These are phyloP conservation scores for Spongospora subterranea DNA, from an alignment of 208 protist genomes.

Conservation along the genomic window DNA sequence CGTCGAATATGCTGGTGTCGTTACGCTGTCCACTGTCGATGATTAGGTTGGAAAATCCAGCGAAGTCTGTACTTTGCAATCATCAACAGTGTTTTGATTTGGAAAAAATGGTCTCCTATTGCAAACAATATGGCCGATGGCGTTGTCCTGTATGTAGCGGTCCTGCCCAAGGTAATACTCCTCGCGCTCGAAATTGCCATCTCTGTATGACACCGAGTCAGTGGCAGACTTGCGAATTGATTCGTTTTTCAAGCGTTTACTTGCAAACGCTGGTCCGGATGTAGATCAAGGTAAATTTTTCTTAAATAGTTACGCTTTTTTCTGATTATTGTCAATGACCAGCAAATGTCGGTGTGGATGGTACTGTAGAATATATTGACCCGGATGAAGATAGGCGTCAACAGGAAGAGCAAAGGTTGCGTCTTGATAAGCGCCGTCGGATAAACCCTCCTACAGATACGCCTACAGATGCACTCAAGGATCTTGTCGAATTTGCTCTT, in stretches of 20 bases:
- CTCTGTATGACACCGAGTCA: neutral
- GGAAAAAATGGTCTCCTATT: neutral
- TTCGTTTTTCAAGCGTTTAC: slow-evolving; percentile 7
- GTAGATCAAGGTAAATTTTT: slow-evolving; percentile 15
- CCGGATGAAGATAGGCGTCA: neutral
- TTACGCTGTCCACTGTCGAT: slow-evolving; percentile 50
- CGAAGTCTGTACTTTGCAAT: neutral
- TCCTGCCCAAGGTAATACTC: neutral
- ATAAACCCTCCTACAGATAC: neutral
- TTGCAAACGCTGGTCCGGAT: slow-evolving; percentile 31
- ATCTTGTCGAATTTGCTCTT: neutral
- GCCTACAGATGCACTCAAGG: neutral
- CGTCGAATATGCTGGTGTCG: slow-evolving; percentile 33
- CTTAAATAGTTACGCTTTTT: neutral
- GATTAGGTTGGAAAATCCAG: neutral
- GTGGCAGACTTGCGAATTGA: neutral
- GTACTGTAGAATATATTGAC: slow-evolving; percentile 26
- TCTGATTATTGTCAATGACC: neutral
- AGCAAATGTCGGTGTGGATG: slow-evolving; percentile 32
- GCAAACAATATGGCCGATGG: slow-evolving; percentile 25
- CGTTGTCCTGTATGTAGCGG: neutral
- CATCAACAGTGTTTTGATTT: slow-evolving; percentile 53
- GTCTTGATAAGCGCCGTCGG: neutral
- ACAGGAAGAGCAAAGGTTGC: neutral
- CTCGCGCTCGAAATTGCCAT: neutral